These are phyloP conservation scores for Porcisia deanei DNA, from an alignment of 208 protist species.

Conservation along the genomic window DNA sequence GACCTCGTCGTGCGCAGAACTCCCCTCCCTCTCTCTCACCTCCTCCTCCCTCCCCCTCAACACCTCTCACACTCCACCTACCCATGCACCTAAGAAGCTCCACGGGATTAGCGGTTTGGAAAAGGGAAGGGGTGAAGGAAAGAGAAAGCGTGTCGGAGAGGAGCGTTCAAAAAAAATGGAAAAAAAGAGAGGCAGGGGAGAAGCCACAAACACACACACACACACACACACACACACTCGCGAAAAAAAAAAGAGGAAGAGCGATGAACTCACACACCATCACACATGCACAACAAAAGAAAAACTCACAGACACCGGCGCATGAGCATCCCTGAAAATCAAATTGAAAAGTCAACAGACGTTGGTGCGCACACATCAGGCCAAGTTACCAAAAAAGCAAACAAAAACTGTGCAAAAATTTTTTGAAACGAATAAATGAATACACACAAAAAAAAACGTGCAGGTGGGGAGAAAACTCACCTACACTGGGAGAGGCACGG, in stretches of 20 bases:
- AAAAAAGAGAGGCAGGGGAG: background rate
- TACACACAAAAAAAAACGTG: too few relatives aligned
- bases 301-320: too few relatives aligned
- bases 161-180: too few relatives aligned
- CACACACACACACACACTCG: background rate
- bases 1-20: background rate
- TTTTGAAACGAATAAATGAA: too few relatives aligned
- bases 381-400: too few relatives aligned
- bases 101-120: background rate
- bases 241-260: background rate
- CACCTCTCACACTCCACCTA: background rate
- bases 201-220: background rate
- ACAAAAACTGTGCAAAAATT: too few relatives aligned
- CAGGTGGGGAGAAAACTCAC: too few relatives aligned
- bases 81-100: too few relatives aligned
- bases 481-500: background rate
- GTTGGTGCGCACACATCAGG: too few relatives aligned
- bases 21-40: background rate
- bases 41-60: background rate
- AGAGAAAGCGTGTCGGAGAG: background rate
- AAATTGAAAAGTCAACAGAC: too few relatives aligned
- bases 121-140: background rate
- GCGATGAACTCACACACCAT: background rate
- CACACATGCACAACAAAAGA: too few relatives aligned
- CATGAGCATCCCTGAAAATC: too few relatives aligned